A percentile compares a stretch with the other conserved stretches of the same genome.
Evolutionary conservation across 108 stramenopile species (phyloP).

Genomic region (Seminavis robusta): DNA sequence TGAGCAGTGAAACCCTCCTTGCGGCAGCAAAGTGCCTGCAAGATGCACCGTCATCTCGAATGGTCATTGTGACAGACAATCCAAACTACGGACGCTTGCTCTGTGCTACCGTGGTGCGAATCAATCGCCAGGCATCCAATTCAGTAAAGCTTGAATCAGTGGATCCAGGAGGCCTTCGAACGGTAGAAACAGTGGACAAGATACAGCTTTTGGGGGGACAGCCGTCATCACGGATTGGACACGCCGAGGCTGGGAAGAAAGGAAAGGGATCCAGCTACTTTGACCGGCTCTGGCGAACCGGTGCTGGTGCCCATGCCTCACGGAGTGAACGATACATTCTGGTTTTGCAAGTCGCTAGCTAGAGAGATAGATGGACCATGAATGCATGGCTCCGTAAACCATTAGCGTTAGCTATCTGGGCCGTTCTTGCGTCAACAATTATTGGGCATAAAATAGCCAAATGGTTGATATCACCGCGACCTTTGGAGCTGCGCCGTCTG

Average conservation of each 20-base stretch:
- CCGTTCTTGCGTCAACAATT: too few species aligned
- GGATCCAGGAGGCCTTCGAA: too few species aligned
- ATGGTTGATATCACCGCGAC: too few species aligned
- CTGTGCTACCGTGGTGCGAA: conserved; percentile 47
- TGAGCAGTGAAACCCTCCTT: conserved; percentile 43
- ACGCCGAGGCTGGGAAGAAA: conserved; percentile 15
- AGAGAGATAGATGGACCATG: too few species aligned
- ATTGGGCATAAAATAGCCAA: too few species aligned
- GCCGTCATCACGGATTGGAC: conserved; percentile 57
- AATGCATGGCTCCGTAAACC: too few species aligned
- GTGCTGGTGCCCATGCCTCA: conserved; percentile 76
- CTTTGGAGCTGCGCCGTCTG: too few species aligned
- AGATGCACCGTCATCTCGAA: conserved; percentile 21
- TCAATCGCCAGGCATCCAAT: neutral
- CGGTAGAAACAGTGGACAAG: too few species aligned
- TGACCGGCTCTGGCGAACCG: conserved; percentile 82
- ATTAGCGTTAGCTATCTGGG: too few species aligned
- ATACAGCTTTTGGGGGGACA: conserved; percentile 64
- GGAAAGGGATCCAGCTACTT: conserved; percentile 69
- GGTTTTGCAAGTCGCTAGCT: too few species aligned
- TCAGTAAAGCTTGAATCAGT: too few species aligned
- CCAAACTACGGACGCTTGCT: conserved; percentile 66
- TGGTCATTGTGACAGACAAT: conserved; percentile 84
- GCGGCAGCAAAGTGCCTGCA: conserved; percentile 51
- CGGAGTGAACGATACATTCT: conserved; percentile 51